Conservation (phyloP, 495 filamentous ascomycete species). For the Lichina pygmaea region DNA sequence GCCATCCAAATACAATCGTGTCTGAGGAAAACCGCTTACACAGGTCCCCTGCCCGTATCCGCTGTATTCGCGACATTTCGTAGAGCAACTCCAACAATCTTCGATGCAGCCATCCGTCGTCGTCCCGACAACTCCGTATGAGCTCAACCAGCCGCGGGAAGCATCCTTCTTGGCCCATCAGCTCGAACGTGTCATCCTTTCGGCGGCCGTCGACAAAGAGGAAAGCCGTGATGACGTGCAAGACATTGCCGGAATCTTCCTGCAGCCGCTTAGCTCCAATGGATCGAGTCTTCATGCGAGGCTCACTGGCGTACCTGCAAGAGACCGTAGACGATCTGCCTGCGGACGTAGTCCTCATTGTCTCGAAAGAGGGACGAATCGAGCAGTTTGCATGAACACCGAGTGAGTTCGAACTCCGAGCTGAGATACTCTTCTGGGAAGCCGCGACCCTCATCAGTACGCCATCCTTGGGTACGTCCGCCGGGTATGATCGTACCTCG, state of each 20-base stretch:
- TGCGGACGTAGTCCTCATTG: constrained; percentile 68
- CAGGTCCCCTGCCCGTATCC: constrained; percentile 50
- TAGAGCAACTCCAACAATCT: constrained; percentile 73
- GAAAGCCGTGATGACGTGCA: constrained; percentile 64
- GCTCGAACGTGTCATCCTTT: constrained; percentile 50
- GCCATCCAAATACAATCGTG: neutral
- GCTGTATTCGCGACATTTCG: constrained; percentile 89
- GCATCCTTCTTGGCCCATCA: constrained; percentile 64
- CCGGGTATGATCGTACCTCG: constrained; percentile 23
- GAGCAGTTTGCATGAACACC: constrained; percentile 59
- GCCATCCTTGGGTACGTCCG: neutral
- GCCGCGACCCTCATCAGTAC: neutral
- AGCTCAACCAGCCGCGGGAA: constrained; percentile 68
- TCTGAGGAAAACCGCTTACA: constrained; percentile 17
- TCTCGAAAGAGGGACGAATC: constrained; percentile 43
- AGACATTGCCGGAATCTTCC: constrained; percentile 53
- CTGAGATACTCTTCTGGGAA: constrained; percentile 47
- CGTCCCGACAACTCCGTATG: constrained; percentile 35
- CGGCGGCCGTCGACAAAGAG: constrained; percentile 74
- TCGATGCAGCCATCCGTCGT: constrained; percentile 45
- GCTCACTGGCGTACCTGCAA: constrained; percentile 32
- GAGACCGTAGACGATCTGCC: constrained; percentile 75
- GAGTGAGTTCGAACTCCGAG: constrained; percentile 65
- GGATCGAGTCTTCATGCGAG: neutral
- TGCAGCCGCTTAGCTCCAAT: constrained; percentile 8